A percentile compares a stretch with the other conserved stretches of the same genome.
These are phyloP conservation scores for Acanthamoeba healyi DNA, from an alignment of 208 protist species.

Conservation along the genomic window DNA sequence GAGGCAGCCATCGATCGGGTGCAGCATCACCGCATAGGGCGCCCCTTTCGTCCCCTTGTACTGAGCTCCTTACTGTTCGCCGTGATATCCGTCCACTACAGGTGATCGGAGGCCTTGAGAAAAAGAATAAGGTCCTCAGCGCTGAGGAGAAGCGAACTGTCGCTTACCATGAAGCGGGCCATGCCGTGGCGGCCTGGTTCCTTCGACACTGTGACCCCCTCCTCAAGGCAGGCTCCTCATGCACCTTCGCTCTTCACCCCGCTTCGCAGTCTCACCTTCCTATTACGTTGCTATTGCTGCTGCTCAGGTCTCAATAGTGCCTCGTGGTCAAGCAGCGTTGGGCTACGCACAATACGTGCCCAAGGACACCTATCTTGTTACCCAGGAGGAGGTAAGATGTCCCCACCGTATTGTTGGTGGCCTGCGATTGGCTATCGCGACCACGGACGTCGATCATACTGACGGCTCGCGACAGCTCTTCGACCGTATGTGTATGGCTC, in stretches of 20 bases:
- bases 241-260: slow-evolving; percentile 48
- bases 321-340: slow-evolving; percentile 77
- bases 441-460: too few species aligned
- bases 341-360: slow-evolving; percentile 90
- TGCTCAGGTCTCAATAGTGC: slow-evolving; percentile 90
- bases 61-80: slow-evolving; percentile 82
- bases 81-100: slow-evolving; percentile 77
- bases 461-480: too few species aligned
- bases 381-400: slow-evolving; percentile 81
- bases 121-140: slow-evolving; percentile 91
- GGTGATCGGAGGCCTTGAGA: slow-evolving; percentile 97
- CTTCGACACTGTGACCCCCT: slow-evolving; percentile 97
- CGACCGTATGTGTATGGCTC: slow-evolving; percentile 89
- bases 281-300: too few species aligned
- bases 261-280: too few species aligned
- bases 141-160: slow-evolving; percentile 90
- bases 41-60: too few species aligned
- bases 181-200: slow-evolving; percentile 98
- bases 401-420: too few species aligned
- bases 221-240: slow-evolving; percentile 73
- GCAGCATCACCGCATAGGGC: too few species aligned
- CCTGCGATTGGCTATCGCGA: too few species aligned
- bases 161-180: slow-evolving; percentile 98
- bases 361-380: slow-evolving; percentile 87
- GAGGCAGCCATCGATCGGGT: slow-evolving; percentile 96